Conservation (phyloP, 2,329 filamentous ascomycete species). For the Aspergillus sp. region DNA sequence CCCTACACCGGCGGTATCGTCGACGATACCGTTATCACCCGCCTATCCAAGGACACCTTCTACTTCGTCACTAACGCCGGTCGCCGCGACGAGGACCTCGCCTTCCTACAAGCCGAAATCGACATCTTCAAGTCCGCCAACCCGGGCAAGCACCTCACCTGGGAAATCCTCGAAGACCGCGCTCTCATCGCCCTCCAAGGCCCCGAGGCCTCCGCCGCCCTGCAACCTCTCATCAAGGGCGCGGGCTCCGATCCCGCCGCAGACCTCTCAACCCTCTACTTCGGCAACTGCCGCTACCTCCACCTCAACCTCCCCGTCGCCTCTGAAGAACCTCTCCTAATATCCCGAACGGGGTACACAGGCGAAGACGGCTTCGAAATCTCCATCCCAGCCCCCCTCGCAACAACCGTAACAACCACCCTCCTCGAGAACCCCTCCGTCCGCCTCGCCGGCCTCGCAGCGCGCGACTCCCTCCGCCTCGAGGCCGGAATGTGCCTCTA, state of each 20-base stretch:
- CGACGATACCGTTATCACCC: conserved; percentile 90
- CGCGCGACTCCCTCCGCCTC: conserved; percentile 86
- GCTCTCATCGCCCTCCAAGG: conserved; percentile 91
- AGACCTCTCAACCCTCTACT: conserved; percentile 73
- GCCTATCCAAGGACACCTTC: conserved; percentile 73
- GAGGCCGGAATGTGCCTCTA: conserved; percentile 99
- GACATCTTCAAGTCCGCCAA: conserved; percentile 61
- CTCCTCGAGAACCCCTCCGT: conserved; percentile 70
- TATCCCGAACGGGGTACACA: conserved; percentile 91
- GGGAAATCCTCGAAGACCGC: conserved; percentile 71
- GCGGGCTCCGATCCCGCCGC: conserved; percentile 47
- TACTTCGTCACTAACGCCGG: conserved; percentile 96
- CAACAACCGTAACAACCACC: conserved; percentile 66
- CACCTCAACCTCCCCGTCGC: conserved; percentile 61
- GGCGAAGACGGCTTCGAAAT: conserved; percentile 99
- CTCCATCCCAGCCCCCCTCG: conserved; percentile 72
- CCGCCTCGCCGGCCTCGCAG: conserved; percentile 84
- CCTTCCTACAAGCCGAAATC: conserved; percentile 74
- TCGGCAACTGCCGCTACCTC: conserved; percentile 74
- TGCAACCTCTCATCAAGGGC: conserved; percentile 65
- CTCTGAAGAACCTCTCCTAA: conserved; percentile 63
- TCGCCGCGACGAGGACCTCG: conserved; percentile 84
- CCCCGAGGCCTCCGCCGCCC: conserved; percentile 72
- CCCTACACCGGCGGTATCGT: conserved; percentile 85
- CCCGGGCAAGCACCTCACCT: conserved; percentile 58